A percentile compares a stretch with the other conserved stretches of the same genome.
These are phyloP conservation scores for Cyclotella sp. DNA, from an alignment of 108 stramenopile species.

Conservation along the genomic window DNA sequence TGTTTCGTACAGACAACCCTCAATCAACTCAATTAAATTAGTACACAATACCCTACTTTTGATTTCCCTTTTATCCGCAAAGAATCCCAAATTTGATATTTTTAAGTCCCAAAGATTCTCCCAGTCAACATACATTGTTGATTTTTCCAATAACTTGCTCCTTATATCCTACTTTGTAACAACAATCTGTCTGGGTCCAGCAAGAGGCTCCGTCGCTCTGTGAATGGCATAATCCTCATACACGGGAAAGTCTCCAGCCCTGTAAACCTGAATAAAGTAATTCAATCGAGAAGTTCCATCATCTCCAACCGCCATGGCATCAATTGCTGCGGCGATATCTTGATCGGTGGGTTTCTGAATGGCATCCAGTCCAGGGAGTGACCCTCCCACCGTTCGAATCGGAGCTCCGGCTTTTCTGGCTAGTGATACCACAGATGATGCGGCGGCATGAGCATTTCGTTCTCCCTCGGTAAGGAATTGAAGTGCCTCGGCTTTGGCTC, in stretches of 20 bases:
- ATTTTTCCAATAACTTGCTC: too few relatives aligned
- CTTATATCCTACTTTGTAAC: slow-evolving; percentile 70
- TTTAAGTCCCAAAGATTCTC: too few relatives aligned
- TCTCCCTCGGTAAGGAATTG: slow-evolving; percentile 73
- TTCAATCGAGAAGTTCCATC: slow-evolving; percentile 72
- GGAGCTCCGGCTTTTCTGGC: slow-evolving; percentile 73
- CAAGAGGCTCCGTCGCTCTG: slow-evolving; percentile 69
- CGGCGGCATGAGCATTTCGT: slow-evolving; percentile 67
- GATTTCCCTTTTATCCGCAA: too few relatives aligned
- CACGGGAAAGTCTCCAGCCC: slow-evolving; percentile 83
- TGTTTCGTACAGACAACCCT: too few relatives aligned
- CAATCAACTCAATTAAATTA: too few relatives aligned
- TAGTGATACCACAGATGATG: slow-evolving; percentile 62
- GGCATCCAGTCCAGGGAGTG: slow-evolving; percentile 67
- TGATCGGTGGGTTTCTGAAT: slow-evolving; percentile 62
- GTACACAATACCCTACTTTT: too few relatives aligned
- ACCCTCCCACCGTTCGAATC: slow-evolving; percentile 75
- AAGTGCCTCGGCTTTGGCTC: slow-evolving; percentile 84
- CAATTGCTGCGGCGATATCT: slow-evolving; percentile 72
- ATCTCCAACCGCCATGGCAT: slow-evolving; percentile 77
- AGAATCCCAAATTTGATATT: too few relatives aligned
- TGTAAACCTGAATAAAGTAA: slow-evolving; percentile 86
- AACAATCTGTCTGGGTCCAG: slow-evolving; percentile 82
- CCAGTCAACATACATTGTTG: too few relatives aligned
- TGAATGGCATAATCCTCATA: slow-evolving; percentile 87